phyloP scores from a whole-genome alignment of 352 stramenopile genomes.

The Stramenopiles sp. region DNA sequence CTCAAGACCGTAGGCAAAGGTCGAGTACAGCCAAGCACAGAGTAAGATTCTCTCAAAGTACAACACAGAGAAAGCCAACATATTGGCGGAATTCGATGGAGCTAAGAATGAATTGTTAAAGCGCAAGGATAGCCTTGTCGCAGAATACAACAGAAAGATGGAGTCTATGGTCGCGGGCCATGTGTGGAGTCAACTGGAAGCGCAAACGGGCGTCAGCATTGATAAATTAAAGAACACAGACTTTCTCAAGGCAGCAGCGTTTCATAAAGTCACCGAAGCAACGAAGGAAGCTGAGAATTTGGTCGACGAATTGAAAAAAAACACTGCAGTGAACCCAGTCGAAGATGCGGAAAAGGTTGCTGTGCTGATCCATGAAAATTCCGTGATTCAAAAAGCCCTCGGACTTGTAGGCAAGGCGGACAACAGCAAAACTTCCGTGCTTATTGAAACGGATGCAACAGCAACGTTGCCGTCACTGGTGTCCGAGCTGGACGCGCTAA shows the following conservation, averaged over 20 bases:
- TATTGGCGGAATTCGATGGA: not conserved
- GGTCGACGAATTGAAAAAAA: conserved; percentile 9
- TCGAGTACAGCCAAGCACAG: not conserved
- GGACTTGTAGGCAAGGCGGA: not conserved
- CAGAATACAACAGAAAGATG: not conserved
- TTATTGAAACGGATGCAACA: not conserved
- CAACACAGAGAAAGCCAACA: not conserved
- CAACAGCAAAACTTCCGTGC: not conserved
- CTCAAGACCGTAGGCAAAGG: not conserved
- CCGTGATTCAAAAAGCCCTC: not conserved
- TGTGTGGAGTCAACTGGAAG: not conserved
- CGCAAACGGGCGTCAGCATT: not conserved
- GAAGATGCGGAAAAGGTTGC: not conserved
- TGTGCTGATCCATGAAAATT: not conserved
- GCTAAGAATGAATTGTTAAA: not conserved
- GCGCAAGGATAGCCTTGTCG: not conserved
- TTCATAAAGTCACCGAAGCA: not conserved
- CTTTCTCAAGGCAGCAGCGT: not conserved
- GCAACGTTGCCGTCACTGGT: not conserved
- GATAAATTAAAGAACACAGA: conserved; percentile 6
- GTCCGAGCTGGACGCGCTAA: not conserved
- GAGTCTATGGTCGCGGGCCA: not conserved
- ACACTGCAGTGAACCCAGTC: not conserved
- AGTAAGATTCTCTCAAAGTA: not conserved
- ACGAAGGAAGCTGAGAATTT: not conserved